phyloP scores from a whole-genome alignment of 164 flowering plant species.

The Chimonanthus salicifolius region DNA sequence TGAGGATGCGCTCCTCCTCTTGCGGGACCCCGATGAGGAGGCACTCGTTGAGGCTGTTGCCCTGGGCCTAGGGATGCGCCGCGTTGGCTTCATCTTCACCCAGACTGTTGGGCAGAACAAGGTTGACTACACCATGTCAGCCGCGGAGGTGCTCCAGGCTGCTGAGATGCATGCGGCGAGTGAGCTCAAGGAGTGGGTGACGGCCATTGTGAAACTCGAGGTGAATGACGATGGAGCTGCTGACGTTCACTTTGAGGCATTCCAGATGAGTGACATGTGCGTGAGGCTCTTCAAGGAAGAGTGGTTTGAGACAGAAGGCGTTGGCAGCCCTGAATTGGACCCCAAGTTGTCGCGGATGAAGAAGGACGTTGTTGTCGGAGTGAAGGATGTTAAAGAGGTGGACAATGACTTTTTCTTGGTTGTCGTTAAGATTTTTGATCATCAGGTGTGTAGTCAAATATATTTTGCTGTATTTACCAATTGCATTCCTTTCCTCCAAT shows the following conservation, averaged over 20 bases:
- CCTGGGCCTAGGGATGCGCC: constrained; percentile 25
- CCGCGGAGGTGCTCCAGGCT: constrained; percentile 72
- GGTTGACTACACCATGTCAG: constrained; percentile 73
- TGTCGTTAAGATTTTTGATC: constrained; percentile 85
- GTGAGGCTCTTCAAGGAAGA: constrained; percentile 77
- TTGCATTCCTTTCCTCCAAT: not conserved
- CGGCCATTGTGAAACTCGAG: constrained; percentile 78
- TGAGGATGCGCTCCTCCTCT: constrained; percentile 54
- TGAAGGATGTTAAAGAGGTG: constrained; percentile 74
- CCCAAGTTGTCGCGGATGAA: constrained; percentile 86
- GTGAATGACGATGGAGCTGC: constrained; percentile 87
- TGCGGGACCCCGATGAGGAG: constrained; percentile 60
- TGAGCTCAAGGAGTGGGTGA: constrained; percentile 91
- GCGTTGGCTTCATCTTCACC: constrained; percentile 39
- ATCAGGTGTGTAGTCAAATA: constrained; percentile 45
- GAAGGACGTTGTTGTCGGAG: constrained; percentile 88
- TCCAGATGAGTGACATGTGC: constrained; percentile 96
- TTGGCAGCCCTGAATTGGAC: constrained; percentile 36
- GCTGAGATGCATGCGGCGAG: constrained; percentile 75
- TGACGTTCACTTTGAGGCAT: constrained; percentile 89
- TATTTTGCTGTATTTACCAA: not conserved
- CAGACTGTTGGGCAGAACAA: constrained; percentile 77
- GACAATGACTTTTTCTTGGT: constrained; percentile 94
- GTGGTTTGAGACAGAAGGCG: constrained; percentile 70
- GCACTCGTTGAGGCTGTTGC: constrained; percentile 28